A percentile compares a stretch with the other conserved stretches of the same genome.
Evolutionary conservation across 2,329 filamentous ascomycete genomes (phyloP).

Genomic region (Monascus ruber): DNA sequence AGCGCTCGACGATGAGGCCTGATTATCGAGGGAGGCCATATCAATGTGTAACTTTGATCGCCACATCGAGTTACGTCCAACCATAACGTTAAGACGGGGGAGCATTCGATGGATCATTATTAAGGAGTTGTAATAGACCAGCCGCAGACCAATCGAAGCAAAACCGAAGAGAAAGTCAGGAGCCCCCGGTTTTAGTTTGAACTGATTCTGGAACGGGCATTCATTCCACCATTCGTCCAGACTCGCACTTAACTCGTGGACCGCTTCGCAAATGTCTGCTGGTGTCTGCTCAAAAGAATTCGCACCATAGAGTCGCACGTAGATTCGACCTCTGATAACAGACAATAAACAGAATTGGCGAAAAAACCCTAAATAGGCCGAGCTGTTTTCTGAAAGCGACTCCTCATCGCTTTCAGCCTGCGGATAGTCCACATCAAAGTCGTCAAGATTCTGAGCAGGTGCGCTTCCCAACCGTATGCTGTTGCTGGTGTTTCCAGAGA

Average conservation of each 20-base stretch:
- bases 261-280: conserved; percentile 77
- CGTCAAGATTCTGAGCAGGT: conserved; percentile 58
- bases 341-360: conserved; percentile 83
- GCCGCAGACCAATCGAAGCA: conserved; percentile 80
- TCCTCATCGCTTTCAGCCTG: conserved; percentile 81
- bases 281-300: conserved; percentile 78
- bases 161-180: conserved; percentile 79
- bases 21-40: conserved; percentile 61
- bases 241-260: conserved; percentile 74
- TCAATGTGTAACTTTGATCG: conserved; percentile 18
- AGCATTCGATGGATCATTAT: conserved; percentile 96
- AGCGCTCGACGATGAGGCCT: conserved; percentile 77
- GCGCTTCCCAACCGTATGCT: conserved; percentile 56
- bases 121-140: conserved; percentile 90
- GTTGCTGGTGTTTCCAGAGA: conserved; percentile 30
- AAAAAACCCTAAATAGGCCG: conserved; percentile 78
- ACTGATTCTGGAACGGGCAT: conserved; percentile 77
- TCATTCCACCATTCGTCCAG: conserved; percentile 85
- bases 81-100: conserved; percentile 82
- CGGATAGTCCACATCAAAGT: conserved; percentile 88
- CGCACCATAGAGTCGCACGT: conserved; percentile 77
- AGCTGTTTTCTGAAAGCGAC: conserved; percentile 62
- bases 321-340: conserved; percentile 81
- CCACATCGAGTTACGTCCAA: conserved; percentile 73
- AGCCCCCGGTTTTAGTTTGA: conserved; percentile 78